phyloP scores from a whole-genome alignment of 202 grass and related monocot species.

The Bolboschoenoplectus hybrid region DNA sequence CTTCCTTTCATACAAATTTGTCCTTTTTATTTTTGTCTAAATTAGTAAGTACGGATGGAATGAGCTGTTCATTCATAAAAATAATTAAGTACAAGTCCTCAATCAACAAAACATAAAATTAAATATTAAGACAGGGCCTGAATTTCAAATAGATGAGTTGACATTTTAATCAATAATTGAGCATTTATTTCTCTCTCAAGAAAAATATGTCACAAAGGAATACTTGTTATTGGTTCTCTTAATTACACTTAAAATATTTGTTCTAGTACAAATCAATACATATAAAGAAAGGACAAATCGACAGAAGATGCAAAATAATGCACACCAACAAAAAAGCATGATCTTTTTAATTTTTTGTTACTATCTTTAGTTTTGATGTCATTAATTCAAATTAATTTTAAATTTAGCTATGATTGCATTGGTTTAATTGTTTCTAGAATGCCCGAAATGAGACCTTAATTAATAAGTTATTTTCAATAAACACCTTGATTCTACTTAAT shows the following conservation, averaged over 20 bases:
- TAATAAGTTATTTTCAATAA: not conserved
- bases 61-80: conserved; percentile 30
- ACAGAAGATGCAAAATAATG: conserved; percentile 25
- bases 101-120: conserved; percentile 26
- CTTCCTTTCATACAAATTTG: conserved; percentile 1
- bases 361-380: not conserved
- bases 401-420: not conserved
- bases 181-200: conserved; percentile 8
- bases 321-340: conserved; percentile 24
- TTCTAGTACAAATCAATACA: not conserved
- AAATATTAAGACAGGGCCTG: not conserved
- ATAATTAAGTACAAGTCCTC: not conserved
- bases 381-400: not conserved
- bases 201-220: not conserved
- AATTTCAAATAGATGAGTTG: conserved; percentile 10
- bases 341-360: conserved; percentile 3
- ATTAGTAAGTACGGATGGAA: conserved; percentile 50
- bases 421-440: not conserved
- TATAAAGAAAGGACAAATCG: not conserved
- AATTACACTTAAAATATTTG: conserved; percentile 7
- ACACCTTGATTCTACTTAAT: too few species aligned
- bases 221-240: not conserved
- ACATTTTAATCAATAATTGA: conserved; percentile 30
- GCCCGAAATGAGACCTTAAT: not conserved
- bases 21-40: conserved; percentile 36